Evolutionary conservation across 2,329 filamentous ascomycete genomes (phyloP), one percentile per base, ranked within the genome.

Genomic region (Pyrenophora teres): DNA sequence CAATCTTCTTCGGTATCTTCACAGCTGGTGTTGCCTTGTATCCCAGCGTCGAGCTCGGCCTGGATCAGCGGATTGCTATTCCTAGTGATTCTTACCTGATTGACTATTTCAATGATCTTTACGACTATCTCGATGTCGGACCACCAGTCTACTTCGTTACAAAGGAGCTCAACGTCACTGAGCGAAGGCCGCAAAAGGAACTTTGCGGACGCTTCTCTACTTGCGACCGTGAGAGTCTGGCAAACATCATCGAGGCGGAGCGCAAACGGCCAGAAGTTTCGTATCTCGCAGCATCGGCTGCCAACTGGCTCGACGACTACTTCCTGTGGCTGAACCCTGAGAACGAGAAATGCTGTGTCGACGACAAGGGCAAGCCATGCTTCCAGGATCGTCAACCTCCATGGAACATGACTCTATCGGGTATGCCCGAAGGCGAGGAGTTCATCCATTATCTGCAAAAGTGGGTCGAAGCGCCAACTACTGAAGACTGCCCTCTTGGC

Each of bases 121-220:
- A 97, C 71, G 86, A 86, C 53, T 99, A 99, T 71, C 88, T 97
- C 64, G 89, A 92, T 54, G 87, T 87, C 13, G 95, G 94, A 0
- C 93, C 94, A 41, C 94, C 94, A 0, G 92, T 99, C 6, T 99
- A 97, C 74, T 99, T 99, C 72, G 91, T 99, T 39, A 91, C 92
- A 2, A 85, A 87, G 16, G 83, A 88, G 41, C 80, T 94, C 38
- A 94, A 97, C 63, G 82, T 87, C 13, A 95, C 93, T 0, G 77
- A 89, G 54, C 83, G 91, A 27, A 68, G 77, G 30, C 84, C 90
- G 54, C 95, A 99, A 73, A 88, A 89, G 69, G 86, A 95, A 56
- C 81, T 99, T 3, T 99, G 94, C 74, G 92, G 91, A 30, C 85
- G 92, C 12, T 97, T 96, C 71, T 92, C 91, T 0, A 90, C 92